Conservation (phyloP, 2,329 filamentous ascomycete genomes). For the Trichophaea hybrida region DNA sequence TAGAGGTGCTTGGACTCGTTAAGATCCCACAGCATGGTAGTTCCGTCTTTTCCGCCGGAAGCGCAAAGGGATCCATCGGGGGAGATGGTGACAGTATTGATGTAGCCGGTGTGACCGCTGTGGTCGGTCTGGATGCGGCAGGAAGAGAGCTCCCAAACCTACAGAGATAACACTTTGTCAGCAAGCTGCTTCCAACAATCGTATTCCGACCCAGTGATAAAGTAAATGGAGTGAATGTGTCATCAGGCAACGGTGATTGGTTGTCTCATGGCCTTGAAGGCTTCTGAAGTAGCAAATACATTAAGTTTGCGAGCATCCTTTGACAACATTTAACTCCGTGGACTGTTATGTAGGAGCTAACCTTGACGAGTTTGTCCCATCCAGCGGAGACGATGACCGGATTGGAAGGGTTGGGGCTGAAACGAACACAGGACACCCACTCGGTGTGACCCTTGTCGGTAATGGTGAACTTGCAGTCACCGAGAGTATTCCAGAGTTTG, state of each 20-base stretch:
- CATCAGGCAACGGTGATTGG: constrained; percentile 79
- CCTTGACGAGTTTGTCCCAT: constrained; percentile 99
- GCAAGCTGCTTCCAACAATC: not conserved
- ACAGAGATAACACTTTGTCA: constrained; percentile 9
- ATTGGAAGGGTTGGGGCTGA: constrained; percentile 99
- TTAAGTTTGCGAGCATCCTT: constrained; percentile 82
- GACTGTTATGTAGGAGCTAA: constrained; percentile 39
- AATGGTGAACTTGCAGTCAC: constrained; percentile 99
- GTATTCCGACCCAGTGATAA: not conserved
- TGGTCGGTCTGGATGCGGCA: constrained; percentile 99
- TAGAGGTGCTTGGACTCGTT: constrained; percentile 99
- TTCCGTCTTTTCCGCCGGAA: constrained; percentile 98
- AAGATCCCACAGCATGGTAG: constrained; percentile 99
- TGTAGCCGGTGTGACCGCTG: constrained; percentile 99
- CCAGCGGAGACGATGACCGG: constrained; percentile 96
- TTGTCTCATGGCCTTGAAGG: constrained; percentile 92
- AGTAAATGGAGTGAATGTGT: constrained; percentile 27
- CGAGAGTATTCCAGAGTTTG: constrained; percentile 99
- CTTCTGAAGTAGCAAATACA: constrained; percentile 99
- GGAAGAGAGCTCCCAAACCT: constrained; percentile 99
- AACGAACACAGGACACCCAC: constrained; percentile 98
- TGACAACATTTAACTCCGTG: constrained; percentile 32
- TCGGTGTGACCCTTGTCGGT: constrained; percentile 99
- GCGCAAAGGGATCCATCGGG: constrained; percentile 98
- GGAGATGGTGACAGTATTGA: constrained; percentile 99